phyloP scores from a whole-genome alignment of 108 stramenopile genomes.

The Cyclostephanos invisitatus region DNA sequence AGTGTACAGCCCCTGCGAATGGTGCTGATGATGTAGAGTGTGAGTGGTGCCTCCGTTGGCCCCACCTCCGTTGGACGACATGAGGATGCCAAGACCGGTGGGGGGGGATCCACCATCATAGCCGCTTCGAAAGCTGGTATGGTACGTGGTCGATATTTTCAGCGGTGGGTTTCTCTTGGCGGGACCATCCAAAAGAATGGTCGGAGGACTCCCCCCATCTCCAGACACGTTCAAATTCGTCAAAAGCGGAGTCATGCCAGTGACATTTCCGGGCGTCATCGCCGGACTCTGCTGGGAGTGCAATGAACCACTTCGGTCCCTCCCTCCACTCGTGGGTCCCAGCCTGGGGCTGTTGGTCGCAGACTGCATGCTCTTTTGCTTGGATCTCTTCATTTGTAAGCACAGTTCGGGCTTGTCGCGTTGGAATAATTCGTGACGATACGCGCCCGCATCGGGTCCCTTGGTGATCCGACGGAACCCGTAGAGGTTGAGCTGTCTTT shows the following conservation, averaged over 20 bases:
- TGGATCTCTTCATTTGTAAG: constrained; percentile 85
- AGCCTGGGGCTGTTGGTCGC: constrained; percentile 53
- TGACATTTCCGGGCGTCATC: constrained; percentile 39
- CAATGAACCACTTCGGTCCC: constrained; percentile 45
- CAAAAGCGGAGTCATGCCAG: constrained; percentile 46
- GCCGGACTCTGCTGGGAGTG: constrained; percentile 49
- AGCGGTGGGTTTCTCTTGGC: constrained; percentile 2
- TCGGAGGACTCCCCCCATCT: constrained; percentile 26
- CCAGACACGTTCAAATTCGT: constrained; percentile 24
- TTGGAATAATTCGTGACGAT: constrained; percentile 92
- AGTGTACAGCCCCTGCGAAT: constrained; percentile 21
- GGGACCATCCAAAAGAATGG: constrained; percentile 40
- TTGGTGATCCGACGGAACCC: constrained; percentile 73
- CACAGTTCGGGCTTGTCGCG: constrained; percentile 87
- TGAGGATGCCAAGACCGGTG: constrained; percentile 77
- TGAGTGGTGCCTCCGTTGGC: constrained; percentile 16
- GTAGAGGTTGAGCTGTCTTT: constrained; percentile 88
- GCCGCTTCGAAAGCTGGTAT: constrained; percentile 36
- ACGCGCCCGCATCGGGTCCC: constrained; percentile 90
- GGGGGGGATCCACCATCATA: constrained; percentile 43
- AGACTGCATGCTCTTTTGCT: constrained; percentile 69
- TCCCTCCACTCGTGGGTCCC: constrained; percentile 39
- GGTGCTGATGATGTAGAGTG: constrained; percentile 35
- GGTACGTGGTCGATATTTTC: constrained; percentile 24
- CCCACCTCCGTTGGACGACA: constrained; percentile 42